Evolutionary conservation across 768 basidiomycete species (phyloP).

Genomic region (Rhodotorula paludigena): DNA sequence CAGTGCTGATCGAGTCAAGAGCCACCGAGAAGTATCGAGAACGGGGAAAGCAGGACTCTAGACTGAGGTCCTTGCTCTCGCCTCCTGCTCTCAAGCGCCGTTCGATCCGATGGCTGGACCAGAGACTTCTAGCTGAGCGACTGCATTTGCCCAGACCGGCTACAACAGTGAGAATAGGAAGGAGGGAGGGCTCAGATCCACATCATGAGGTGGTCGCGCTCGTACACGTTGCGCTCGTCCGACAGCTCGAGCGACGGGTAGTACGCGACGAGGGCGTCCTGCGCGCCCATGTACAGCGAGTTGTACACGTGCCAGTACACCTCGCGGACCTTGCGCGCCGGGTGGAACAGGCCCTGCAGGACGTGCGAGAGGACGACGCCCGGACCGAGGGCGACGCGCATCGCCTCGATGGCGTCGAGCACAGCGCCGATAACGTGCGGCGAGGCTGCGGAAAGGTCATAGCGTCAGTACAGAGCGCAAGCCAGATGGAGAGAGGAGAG

Average conservation of each 20-base stretch:
- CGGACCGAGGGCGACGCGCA: conserved; percentile 91
- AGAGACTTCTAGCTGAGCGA: no score
- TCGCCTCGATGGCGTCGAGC: conserved; percentile 96
- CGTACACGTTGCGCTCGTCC: conserved; percentile 84
- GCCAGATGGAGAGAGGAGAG: neutral
- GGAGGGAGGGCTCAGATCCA: neutral
- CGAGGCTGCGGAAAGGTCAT: conserved; percentile 51
- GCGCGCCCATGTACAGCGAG: conserved; percentile 72
- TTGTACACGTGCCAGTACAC: conserved; percentile 95
- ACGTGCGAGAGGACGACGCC: conserved; percentile 88
- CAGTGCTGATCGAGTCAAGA: no score
- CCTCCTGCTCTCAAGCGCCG: no score
- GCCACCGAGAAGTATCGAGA: no score
- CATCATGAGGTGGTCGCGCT: conserved; percentile 59
- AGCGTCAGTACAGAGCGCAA: neutral
- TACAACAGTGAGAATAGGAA: neutral
- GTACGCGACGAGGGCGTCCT: conserved; percentile 89
- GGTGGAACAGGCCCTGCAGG: conserved; percentile 93
- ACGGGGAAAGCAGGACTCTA: no score
- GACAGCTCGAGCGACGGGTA: conserved; percentile 80
- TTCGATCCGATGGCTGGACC: no score
- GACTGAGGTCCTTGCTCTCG: no score
- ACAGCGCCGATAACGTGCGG: conserved; percentile 97
- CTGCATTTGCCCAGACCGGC: no score
- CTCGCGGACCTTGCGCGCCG: conserved; percentile 92